Conservation (phyloP, 106 monocot genomes). For the Phalaenopsis equestris region DNA sequence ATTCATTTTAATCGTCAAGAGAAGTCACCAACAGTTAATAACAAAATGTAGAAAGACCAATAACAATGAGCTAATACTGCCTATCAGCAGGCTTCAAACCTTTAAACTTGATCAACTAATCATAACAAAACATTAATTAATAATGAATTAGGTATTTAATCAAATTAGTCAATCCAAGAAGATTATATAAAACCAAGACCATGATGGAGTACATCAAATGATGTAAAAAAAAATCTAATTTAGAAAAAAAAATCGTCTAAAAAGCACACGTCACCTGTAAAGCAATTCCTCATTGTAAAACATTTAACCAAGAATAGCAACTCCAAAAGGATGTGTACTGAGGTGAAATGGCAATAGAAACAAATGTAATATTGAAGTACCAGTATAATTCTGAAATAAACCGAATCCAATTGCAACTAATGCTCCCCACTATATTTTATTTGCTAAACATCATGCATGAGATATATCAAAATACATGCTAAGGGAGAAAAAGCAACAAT, state of each 20-base stretch:
- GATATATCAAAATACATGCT: neutral
- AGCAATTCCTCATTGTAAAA: neutral
- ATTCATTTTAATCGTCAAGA: no score
- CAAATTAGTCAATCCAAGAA: neutral
- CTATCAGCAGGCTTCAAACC: no score
- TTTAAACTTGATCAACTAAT: neutral
- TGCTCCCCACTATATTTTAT: neutral
- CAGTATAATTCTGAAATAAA: no score
- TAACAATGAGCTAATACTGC: no score
- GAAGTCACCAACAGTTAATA: no score
- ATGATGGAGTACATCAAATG: no score
- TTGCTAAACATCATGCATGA: neutral
- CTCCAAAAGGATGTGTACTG: neutral
- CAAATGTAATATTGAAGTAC: neutral
- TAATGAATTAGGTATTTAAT: neutral
- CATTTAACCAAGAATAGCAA: neutral
- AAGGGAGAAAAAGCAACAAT: neutral
- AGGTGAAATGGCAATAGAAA: neutral
- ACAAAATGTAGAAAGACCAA: no score
- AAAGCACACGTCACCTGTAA: neutral
- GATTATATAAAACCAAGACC: no score
- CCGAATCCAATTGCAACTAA: neutral
- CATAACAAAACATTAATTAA: neutral
- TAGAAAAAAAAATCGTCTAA: neutral
- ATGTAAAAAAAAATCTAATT: neutral